Evolutionary conservation across 495 filamentous ascomycete genomes (phyloP).

Genomic region (Podospora pseudoanserina): DNA sequence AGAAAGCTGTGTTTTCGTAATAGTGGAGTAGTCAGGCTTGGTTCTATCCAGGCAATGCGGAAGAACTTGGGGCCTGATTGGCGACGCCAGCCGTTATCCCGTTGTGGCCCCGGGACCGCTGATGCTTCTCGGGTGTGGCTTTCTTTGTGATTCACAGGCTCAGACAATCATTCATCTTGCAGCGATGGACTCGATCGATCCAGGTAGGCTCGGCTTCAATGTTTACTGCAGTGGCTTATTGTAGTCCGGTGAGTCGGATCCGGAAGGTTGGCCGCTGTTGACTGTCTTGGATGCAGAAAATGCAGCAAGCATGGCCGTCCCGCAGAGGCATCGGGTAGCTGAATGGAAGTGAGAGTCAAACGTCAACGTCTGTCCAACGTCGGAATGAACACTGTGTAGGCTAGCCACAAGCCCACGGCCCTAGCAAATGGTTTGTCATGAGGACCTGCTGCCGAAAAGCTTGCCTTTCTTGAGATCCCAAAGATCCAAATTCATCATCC

Average conservation of each 20-base stretch:
- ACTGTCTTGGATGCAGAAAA: not conserved
- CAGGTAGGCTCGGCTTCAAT: not conserved
- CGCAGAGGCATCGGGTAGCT: not conserved
- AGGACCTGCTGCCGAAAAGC: not conserved
- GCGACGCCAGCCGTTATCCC: not conserved
- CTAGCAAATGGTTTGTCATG: not conserved
- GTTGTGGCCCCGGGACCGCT: not conserved
- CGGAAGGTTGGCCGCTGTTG: not conserved
- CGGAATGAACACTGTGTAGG: not conserved
- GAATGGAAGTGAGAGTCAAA: not conserved
- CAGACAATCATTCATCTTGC: constrained; percentile 15
- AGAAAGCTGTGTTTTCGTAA: not conserved
- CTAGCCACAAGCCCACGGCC: too few species aligned
- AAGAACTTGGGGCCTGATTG: not conserved
- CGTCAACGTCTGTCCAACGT: not conserved
- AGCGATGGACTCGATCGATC: constrained; percentile 13
- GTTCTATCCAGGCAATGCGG: not conserved
- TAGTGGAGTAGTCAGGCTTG: not conserved
- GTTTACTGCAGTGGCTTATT: constrained; percentile 4
- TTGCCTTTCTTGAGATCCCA: not conserved
- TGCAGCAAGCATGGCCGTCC: not conserved
- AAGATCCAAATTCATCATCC: not conserved
- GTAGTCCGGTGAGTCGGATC: not conserved
- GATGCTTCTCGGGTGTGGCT: not conserved
- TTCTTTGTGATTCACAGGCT: constrained; percentile 1